Evolutionary conservation across 768 basidiomycete genomes (phyloP), one percentile per base, ranked within the genome.

Genomic region (Clavaria fumosa): DNA sequence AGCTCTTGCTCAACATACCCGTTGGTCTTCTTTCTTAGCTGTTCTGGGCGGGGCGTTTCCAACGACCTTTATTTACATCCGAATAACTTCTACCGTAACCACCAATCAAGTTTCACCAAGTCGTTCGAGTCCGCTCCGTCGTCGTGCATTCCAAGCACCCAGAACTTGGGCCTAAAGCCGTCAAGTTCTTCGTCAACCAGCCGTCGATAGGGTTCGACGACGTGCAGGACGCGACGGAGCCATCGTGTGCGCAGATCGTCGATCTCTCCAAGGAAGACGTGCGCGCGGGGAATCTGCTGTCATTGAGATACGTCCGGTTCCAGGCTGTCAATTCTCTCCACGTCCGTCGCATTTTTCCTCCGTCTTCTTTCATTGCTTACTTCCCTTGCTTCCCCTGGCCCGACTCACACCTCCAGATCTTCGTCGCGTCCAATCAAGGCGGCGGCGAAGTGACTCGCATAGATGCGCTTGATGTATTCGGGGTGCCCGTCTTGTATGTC

Each of bases 401-500:
- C n/a, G n/a, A n/a, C n/a, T n/a, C n/a, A n/a, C n/a, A n/a, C n/a
- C n/a, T 28, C 9, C 41, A 82, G 78, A 67, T 84, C 27, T 83
- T 84, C 47, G 69, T 84, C 27, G 63, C 57, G 23, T 70, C 71
- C 4, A 81, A 81, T 44, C 74, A 80, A 40, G 75, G 68, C 0
- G 69, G 48, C 23, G 67, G 64, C 24, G 77, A 82, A 4, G 62
- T 68, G 48, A 79, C 80, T 3, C 61, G 75, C 14, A 73, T 84
- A 42, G 75, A 83, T 48, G 65, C 56, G 19, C 56, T 84, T 32
- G 80, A 84, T 48, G 51, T 82, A 9, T 58, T 75, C 15, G 81
- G 82, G 7, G 47, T 65, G 11, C 60, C 71, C 4, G 60, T 68
- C 12, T 69, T 69, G 77, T 80, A 46, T 38, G 73, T 63, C 12